Conservation (phyloP, 2,329 filamentous ascomycete genomes). For the Xylaria digitata region DNA sequence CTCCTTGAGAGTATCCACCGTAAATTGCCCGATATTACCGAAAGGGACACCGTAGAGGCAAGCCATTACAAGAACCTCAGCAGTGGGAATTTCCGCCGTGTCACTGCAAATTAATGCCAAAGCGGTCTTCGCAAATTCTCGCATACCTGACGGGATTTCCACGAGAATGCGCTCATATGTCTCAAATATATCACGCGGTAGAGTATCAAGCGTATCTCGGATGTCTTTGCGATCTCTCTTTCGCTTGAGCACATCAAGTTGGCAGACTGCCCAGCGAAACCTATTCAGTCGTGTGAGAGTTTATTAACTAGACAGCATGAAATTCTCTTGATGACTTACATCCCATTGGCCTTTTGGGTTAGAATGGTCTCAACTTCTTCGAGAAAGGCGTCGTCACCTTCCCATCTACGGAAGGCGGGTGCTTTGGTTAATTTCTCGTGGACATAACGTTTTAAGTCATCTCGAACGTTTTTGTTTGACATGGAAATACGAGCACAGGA, state of each 20-base stretch:
- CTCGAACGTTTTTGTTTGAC: conserved; percentile 44
- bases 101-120: conserved; percentile 46
- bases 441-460: conserved; percentile 45
- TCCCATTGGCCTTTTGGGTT: conserved; percentile 42
- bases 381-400: conserved; percentile 29
- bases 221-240: conserved; percentile 30
- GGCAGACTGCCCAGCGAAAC: conserved; percentile 48
- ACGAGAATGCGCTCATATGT: conserved; percentile 46
- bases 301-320: not conserved
- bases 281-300: conserved; percentile 29
- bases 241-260: conserved; percentile 44
- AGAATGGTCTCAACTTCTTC: conserved; percentile 35
- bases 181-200: conserved; percentile 44
- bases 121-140: conserved; percentile 44
- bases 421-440: conserved; percentile 33
- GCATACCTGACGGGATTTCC: conserved; percentile 35
- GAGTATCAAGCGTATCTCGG: conserved; percentile 29
- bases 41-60: conserved; percentile 43
- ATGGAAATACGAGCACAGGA: conserved; percentile 42
- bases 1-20: conserved; percentile 33
- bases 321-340: conserved; percentile 37
- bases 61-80: conserved; percentile 44
- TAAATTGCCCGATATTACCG: conserved; percentile 35
- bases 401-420: conserved; percentile 25
- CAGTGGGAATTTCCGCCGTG: conserved; percentile 40